These are phyloP conservation scores for Asterella californica DNA, from an alignment of 225 moss, liverwort and hornwort species.

Conservation along the genomic window DNA sequence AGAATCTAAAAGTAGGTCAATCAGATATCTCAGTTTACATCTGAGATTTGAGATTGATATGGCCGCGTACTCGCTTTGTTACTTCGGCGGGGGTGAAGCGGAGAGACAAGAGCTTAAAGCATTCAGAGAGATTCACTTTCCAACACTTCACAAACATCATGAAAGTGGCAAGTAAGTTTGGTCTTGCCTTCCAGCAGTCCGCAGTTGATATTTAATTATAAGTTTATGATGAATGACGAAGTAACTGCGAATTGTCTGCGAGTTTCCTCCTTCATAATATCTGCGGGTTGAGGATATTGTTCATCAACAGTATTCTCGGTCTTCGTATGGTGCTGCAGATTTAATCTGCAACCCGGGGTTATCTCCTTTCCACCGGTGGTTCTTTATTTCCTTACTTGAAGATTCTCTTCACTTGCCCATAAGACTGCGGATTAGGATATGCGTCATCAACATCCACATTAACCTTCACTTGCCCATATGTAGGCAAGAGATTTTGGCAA, in stretches of 20 bases:
- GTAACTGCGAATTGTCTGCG: background rate
- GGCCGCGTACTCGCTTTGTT: slow-evolving; percentile 89
- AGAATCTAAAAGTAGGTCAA: background rate
- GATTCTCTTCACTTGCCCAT: no score
- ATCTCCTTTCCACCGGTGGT: background rate
- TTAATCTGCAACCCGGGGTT: background rate
- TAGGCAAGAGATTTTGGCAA: no score
- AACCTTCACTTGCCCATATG: no score
- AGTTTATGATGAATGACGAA: background rate
- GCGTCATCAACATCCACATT: no score
- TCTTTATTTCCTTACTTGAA: no score
- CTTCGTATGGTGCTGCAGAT: background rate
- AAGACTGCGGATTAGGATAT: no score
- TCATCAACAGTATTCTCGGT: background rate
- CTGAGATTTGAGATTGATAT: slow-evolving; percentile 95
- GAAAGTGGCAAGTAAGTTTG: slow-evolving; percentile 61
- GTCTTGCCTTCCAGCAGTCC: background rate
- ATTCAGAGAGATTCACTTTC: slow-evolving; percentile 73
- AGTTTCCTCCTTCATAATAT: background rate
- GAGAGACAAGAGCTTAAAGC: slow-evolving; percentile 73
- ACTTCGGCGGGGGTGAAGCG: slow-evolving; percentile 81
- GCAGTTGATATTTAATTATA: background rate
- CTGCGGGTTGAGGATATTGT: background rate
- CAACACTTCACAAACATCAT: slow-evolving; percentile 65
- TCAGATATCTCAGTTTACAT: slow-evolving; percentile 83